A percentile compares a stretch with the other conserved stretches of the same genome.
Evolutionary conservation across 1,284 basidiomycete species (phyloP).

Genomic region (Cryptococcus wingfieldii): DNA sequence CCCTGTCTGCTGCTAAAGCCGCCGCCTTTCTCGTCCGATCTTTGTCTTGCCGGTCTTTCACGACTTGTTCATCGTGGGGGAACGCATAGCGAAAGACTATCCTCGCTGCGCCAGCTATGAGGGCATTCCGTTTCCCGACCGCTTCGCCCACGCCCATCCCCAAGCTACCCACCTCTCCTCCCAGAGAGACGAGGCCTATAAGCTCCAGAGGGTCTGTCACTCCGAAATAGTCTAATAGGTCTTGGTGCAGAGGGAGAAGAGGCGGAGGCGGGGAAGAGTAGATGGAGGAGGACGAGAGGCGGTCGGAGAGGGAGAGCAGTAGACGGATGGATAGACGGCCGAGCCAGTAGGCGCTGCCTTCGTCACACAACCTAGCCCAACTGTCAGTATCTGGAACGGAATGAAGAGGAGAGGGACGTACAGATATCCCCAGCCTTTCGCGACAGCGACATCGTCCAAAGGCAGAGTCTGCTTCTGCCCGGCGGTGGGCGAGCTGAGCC

Average conservation of each 20-base stretch:
- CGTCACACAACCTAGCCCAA: constrained; percentile 33
- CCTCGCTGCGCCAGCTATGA: constrained; percentile 35
- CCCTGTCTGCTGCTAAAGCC: not conserved
- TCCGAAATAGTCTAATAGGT: constrained; percentile 38
- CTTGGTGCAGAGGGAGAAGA: constrained; percentile 28
- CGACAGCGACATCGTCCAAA: constrained; percentile 34
- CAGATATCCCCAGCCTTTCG: constrained; percentile 42
- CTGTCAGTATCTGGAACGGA: not conserved
- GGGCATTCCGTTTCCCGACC: constrained; percentile 35
- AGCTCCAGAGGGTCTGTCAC: constrained; percentile 32
- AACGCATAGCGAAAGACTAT: constrained; percentile 40
- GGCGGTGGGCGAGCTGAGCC: constrained; percentile 7
- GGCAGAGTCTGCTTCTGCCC: constrained; percentile 17
- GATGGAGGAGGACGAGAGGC: constrained; percentile 24
- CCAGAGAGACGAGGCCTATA: constrained; percentile 32
- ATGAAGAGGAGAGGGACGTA: constrained; percentile 8
- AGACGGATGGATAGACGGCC: constrained; percentile 38
- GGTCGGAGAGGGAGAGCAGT: constrained; percentile 31
- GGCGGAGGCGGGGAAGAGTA: constrained; percentile 18
- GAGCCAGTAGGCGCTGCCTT: constrained; percentile 43
- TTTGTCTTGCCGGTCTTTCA: no score
- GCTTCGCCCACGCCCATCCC: constrained; percentile 27
- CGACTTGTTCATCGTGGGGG: constrained; percentile 17
- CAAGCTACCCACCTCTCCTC: constrained; percentile 15
- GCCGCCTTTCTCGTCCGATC: not conserved